These are phyloP conservation scores for Picea mariana DNA, from an alignment of 83 land plant genomes.

Conservation along the genomic window DNA sequence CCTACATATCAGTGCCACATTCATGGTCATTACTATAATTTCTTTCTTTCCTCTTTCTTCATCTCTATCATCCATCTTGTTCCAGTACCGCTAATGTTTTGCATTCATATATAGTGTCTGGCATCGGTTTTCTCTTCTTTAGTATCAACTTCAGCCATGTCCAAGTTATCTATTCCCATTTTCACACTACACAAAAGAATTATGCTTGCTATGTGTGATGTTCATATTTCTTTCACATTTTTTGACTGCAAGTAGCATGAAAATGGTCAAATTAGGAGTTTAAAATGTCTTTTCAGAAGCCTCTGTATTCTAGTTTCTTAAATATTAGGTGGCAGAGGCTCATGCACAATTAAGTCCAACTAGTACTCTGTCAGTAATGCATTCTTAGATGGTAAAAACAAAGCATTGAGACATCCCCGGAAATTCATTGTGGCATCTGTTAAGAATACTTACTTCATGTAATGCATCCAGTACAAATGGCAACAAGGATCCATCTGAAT, in stretches of 20 bases:
- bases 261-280: not conserved
- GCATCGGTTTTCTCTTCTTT: no score
- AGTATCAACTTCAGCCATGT: no score
- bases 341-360: not conserved
- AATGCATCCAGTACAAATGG: conserved; percentile 86
- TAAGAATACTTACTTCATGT: conserved; percentile 61
- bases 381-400: not conserved
- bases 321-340: not conserved
- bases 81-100: no score
- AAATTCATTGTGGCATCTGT: not conserved
- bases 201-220: not conserved
- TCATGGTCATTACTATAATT: no score
- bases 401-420: not conserved
- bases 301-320: not conserved
- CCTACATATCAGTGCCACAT: no score
- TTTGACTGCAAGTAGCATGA: not conserved
- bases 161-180: not conserved
- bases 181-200: not conserved
- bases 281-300: not conserved
- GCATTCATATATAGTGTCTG: no score
- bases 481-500: conserved; percentile 61
- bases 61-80: no score
- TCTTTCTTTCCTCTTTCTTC: no score
- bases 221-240: not conserved
- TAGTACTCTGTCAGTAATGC: not conserved